Evolutionary conservation across 805 yeast genomes (phyloP).

Genomic region (Martiniozyma abietophila): DNA sequence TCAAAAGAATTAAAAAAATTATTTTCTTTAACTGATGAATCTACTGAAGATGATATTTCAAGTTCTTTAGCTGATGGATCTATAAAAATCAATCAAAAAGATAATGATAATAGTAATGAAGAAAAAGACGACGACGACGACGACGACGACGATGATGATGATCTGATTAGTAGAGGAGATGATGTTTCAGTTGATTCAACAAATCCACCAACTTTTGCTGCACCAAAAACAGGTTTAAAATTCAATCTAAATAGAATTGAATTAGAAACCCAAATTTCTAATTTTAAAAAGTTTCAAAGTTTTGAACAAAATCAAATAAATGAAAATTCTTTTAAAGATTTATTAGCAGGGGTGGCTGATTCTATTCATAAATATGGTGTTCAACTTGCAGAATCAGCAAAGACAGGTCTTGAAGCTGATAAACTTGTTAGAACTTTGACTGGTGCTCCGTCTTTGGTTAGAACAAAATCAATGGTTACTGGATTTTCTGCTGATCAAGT

Average conservation of each 20-base stretch:
- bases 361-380: constrained; percentile 28
- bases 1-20: constrained; percentile 11
- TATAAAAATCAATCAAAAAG: not conserved
- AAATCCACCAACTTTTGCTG: constrained; percentile 11
- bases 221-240: constrained; percentile 4
- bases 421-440: constrained; percentile 33
- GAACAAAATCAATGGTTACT: constrained; percentile 25
- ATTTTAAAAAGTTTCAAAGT: constrained; percentile 18
- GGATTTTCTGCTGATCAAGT: not conserved
- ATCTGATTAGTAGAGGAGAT: constrained; percentile 1
- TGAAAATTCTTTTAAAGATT: constrained; percentile 23
- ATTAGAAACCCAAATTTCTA: constrained; percentile 18
- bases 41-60: not conserved
- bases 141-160: constrained; percentile 10
- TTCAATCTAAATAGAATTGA: constrained; percentile 19
- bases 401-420: constrained; percentile 29
- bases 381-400: constrained; percentile 29
- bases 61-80: not conserved
- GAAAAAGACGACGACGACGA: constrained; percentile 7
- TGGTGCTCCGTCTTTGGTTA: constrained; percentile 28
- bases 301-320: constrained; percentile 18
- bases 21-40: not conserved
- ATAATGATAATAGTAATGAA: constrained; percentile 6
- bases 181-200: constrained; percentile 14
- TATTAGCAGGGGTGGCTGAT: constrained; percentile 22